Conservation (phyloP, 371 early-diverging fungal genomes). For the Funneliformis caledonium region DNA sequence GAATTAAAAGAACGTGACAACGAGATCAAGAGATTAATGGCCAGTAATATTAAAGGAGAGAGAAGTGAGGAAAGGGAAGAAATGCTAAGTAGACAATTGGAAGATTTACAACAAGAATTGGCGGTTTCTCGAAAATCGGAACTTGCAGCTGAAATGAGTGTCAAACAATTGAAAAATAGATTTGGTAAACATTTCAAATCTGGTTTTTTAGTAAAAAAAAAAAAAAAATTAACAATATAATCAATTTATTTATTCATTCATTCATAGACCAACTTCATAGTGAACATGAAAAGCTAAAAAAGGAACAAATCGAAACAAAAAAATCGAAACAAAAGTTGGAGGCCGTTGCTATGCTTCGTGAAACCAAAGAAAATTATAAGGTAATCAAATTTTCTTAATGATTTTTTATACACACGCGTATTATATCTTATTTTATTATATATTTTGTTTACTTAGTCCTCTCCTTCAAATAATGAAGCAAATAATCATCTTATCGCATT, state of each 20-base stretch:
- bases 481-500: conserved; percentile 51
- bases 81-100: conserved; percentile 33
- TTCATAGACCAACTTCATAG: conserved; percentile 15
- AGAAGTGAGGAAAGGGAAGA: conserved; percentile 39
- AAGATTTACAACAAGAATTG: conserved; percentile 36
- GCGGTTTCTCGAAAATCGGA: conserved; percentile 34
- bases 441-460: neutral
- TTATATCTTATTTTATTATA: neutral
- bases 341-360: conserved; percentile 36
- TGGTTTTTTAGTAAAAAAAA: neutral
- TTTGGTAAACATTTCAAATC: conserved; percentile 15
- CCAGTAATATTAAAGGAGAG: conserved; percentile 32
- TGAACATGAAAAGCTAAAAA: conserved; percentile 28
- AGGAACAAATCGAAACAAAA: conserved; percentile 11
- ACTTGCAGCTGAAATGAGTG: conserved; percentile 17
- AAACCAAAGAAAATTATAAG: conserved; percentile 7
- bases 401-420: neutral
- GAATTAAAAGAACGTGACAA: conserved; percentile 34
- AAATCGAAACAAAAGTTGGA: conserved; percentile 33
- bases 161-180: conserved; percentile 26
- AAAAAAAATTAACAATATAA: neutral
- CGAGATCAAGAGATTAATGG: conserved; percentile 25
- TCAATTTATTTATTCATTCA: neutral
- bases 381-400: neutral
- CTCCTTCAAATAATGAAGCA: conserved; percentile 42